phyloP scores from a whole-genome alignment of 2,329 filamentous ascomycete species.

The Colletotrichum agaves region DNA sequence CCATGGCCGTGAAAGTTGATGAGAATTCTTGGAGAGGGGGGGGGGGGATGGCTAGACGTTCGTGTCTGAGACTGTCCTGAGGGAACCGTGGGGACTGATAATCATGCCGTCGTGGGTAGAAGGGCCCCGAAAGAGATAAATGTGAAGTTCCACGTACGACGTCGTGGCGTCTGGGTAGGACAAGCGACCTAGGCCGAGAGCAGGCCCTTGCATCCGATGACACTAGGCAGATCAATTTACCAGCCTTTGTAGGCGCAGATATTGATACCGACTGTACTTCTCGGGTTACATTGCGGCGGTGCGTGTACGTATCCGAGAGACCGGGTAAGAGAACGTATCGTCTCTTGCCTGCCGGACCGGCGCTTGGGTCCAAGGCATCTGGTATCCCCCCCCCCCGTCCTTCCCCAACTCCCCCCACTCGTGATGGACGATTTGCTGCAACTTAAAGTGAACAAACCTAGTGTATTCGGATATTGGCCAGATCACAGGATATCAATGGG shows the following conservation, averaged over 20 bases:
- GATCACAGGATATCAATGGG: constrained; percentile 32
- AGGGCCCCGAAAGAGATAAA: constrained; percentile 26
- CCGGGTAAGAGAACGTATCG: constrained; percentile 17
- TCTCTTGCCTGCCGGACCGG: constrained; percentile 30
- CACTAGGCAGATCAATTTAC: constrained; percentile 32
- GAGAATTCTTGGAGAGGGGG: background rate
- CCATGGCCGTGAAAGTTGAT: constrained; percentile 14
- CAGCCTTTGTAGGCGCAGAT: constrained; percentile 17
- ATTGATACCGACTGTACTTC: constrained; percentile 10
- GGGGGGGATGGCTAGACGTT: background rate
- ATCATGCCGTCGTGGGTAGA: constrained; percentile 5
- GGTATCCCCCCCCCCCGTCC: constrained; percentile 11
- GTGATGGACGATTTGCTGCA: constrained; percentile 29
- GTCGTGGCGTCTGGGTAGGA: constrained; percentile 28
- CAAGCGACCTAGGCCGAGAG: constrained; percentile 17
- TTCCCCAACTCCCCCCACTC: constrained; percentile 1
- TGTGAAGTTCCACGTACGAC: constrained; percentile 16
- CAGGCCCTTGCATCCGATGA: constrained; percentile 27
- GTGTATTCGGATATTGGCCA: constrained; percentile 26
- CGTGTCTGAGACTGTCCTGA: background rate
- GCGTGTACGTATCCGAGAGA: constrained; percentile 16
- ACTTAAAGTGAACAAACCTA: constrained; percentile 32
- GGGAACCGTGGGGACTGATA: background rate
- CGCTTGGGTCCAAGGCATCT: constrained; percentile 25
- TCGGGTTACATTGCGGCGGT: constrained; percentile 8